Conservation (phyloP, 768 basidiomycete species). For the Lentinula boryana region DNA sequence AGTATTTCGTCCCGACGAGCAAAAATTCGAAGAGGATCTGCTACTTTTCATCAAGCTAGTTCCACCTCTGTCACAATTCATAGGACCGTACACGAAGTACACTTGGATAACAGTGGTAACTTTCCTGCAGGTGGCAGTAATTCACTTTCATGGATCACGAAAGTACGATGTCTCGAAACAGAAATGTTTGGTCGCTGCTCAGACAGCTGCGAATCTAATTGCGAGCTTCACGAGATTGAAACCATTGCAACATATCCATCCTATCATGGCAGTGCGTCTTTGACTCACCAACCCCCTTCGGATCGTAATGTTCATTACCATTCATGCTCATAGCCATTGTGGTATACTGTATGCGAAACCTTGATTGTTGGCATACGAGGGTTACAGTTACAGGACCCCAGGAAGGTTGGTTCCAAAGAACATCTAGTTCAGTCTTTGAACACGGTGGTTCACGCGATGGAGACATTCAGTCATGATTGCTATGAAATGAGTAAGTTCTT, state of each 20-base stretch:
- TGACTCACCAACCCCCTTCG: neutral
- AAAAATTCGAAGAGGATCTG: constrained; percentile 9
- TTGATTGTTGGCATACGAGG: constrained; percentile 1
- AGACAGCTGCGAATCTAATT: constrained; percentile 1
- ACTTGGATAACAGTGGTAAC: neutral
- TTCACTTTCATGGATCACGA: constrained; percentile 7
- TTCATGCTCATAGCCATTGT: constrained; percentile 4
- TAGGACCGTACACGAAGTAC: neutral
- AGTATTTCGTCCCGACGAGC: neutral
- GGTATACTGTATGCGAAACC: constrained; percentile 6
- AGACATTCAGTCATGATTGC: neutral
- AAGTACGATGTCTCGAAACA: constrained; percentile 1
- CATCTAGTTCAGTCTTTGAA: neutral
- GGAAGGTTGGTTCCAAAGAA: neutral
- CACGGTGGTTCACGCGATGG: constrained; percentile 1
- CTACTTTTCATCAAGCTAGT: constrained; percentile 6
- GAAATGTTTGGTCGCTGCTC: constrained; percentile 7
- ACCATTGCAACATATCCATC: constrained; percentile 4
- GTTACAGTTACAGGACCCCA: neutral
- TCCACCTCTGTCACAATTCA: constrained; percentile 1
- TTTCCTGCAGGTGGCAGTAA: constrained; percentile 5
- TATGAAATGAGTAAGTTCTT: neutral
- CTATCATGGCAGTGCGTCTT: constrained; percentile 5
- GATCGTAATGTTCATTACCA: neutral
- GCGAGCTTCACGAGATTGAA: neutral